Evolutionary conservation across 371 early-diverging fungal species (phyloP), one percentile per base, ranked within the genome.

Genomic region (Mortierella sp.): DNA sequence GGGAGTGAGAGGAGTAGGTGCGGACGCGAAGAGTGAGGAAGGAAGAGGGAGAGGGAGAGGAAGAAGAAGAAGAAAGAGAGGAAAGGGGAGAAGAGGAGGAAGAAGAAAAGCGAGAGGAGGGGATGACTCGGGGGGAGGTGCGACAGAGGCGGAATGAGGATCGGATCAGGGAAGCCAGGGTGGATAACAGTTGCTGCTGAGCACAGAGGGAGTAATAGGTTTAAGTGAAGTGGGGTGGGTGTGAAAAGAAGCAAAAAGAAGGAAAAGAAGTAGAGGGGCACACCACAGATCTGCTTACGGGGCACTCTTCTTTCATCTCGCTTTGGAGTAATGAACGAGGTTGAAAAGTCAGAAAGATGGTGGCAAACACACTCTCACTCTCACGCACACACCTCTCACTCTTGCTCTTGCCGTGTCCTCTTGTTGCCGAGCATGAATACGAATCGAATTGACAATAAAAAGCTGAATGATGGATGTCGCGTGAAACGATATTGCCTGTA

Each of bases 141-240:
- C 71, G 71, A 43, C 67, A 71, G 52, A 68, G 34, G 58, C 67
- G 71, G 52, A 77, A 37, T 39, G 78, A 71, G 43, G 71, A 55
- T 29, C 47, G 55, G 48, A 74, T 79, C 70, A 80, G 37, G 29
- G 74, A 73, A 55, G 79, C 79, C 79, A 78, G 73, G 58, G 52
- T 79, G 79, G 66, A n/a, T n/a, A 72, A 63, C 5, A 34, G 16
- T 14, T 14, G 6, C 14, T 16, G 55, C 31, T 13, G 55, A 14
- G 55, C 58, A 50, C 24, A 24, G n/a, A 24, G n/a, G 19, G 19
- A 24, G 24, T 41, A 48, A 8, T n/a, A 48, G n/a, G n/a, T 6
- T 22, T 16, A n/a, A 14, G 29, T 9, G 53, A 24, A 29, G 31
- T 16, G 34, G 13, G 16, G 34, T 19, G 19, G 53, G 53, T 4